Percentiles rank a stretch among this genome's conserved stretches.
Conservation (phyloP, 306 rosid species). For the Hippophae gyantsensis region DNA sequence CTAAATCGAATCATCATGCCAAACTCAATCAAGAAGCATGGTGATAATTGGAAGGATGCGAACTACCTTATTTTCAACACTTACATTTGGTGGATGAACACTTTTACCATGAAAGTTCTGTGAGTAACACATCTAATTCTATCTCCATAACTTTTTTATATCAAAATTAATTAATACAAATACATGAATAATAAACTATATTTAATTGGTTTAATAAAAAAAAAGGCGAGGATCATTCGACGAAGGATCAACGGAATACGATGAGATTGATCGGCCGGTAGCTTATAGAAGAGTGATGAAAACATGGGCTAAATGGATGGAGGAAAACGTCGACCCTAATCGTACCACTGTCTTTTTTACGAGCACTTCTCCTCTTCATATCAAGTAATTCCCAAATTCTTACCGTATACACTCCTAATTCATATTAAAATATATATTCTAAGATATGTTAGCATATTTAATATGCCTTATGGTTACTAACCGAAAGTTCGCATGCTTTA, state of each 20-base stretch:
- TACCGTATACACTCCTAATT: neutral
- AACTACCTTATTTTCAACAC: constrained; percentile 84
- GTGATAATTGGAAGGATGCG: constrained; percentile 61
- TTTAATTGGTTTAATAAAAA: neutral
- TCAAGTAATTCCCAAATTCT: constrained; percentile 45
- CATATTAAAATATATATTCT: no score
- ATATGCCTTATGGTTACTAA: no score
- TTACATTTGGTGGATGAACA: constrained; percentile 99
- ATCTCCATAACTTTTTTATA: neutral
- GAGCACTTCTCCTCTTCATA: constrained; percentile 95
- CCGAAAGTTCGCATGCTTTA: no score
- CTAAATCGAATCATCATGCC: constrained; percentile 82
- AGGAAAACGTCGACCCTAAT: constrained; percentile 59
- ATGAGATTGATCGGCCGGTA: constrained; percentile 55
- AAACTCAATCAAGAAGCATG: constrained; percentile 78
- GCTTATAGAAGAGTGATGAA: constrained; percentile 59
- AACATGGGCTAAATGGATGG: constrained; percentile 84
- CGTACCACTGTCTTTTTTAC: constrained; percentile 70
- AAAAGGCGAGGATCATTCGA: constrained; percentile 79
- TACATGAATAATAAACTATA: neutral
- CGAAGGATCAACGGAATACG: constrained; percentile 63
- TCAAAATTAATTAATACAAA: neutral
- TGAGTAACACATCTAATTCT: constrained; percentile 24
- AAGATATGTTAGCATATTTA: no score
- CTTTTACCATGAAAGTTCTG: constrained; percentile 69